Base-by-base conservation (phyloP, 148 eudicot species). In the Persicaria tinctoria region DNA sequence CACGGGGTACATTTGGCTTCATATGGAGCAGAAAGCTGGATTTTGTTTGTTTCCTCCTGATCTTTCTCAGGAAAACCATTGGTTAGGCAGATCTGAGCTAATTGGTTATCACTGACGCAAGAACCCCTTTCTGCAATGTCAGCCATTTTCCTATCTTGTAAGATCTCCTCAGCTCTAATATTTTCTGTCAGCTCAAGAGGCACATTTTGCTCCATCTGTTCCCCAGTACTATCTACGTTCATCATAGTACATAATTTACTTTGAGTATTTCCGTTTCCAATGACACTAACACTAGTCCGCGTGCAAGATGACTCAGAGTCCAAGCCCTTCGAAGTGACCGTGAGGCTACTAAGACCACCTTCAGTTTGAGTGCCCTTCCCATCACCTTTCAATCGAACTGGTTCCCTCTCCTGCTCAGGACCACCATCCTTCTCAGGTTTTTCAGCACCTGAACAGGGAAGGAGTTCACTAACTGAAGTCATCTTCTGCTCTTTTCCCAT, bases 261-360 rank as follows among this genome's bases (percentile, higher is more conserved):
- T 38, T 82, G 81, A 69, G 76, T 80, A 81, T 81, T 83, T 66
- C 79, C 82, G 81, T 81, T 81, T 64, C 82, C 89, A 80, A 84
- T 86, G 80, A 81, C 50, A 74, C 79, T 79, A 79, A 62, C 46
- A 75, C 85, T 78, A 72, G 84, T 79, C 53, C 64, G 81, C 44
- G 79, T 82, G 85, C 89, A 82, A 54, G 84, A 81, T 51, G 95
- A 84, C 74, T 83, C 91, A 14, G 87, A 84, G 73, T 87, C 89
- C 77, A 89, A 82, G 76, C 77, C 91, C 81, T 86, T 89, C 12
- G 74, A 51, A 47, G 75, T 80, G 68, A 69, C 68, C 8, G 75
- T 79, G n/a, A 57, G 18, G 9, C 3, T 66, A 47, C 70, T 66
- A 66, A 13, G 76, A 78, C 50, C 46, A 82, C 74, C 78, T 79